phyloP scores from a whole-genome alignment of 2,329 filamentous ascomycete species.

The Phyllachora maydis region DNA sequence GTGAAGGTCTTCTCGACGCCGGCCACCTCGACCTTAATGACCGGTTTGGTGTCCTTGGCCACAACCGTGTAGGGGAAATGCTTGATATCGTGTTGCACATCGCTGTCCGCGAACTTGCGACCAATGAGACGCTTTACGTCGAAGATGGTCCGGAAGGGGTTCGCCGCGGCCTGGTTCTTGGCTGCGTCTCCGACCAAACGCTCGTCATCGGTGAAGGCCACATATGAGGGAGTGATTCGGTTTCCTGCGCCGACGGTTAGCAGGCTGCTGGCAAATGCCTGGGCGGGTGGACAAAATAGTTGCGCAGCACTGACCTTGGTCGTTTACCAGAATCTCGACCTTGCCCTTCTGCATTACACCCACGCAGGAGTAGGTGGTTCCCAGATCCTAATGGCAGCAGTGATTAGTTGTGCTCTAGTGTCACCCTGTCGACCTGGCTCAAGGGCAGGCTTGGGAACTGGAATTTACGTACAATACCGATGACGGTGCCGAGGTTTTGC shows the following conservation, averaged over 20 bases:
- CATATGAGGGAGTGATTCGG: constrained; percentile 88
- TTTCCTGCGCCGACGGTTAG: too few relatives aligned
- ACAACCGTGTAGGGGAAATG: constrained; percentile 95
- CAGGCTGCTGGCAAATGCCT: constrained; percentile 2
- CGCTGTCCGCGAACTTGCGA: constrained; percentile 65
- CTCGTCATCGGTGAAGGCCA: constrained; percentile 93
- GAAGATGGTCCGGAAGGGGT: constrained; percentile 57
- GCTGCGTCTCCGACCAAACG: constrained; percentile 92
- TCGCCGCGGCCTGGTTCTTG: constrained; percentile 81
- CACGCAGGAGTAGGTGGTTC: constrained; percentile 58
- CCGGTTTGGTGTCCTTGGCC: constrained; percentile 76
- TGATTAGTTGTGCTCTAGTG: constrained; percentile 1
- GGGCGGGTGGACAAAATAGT: neutral
- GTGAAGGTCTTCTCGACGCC: constrained; percentile 35
- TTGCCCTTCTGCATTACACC: constrained; percentile 93
- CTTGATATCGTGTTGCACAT: constrained; percentile 87
- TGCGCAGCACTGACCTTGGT: constrained; percentile 50
- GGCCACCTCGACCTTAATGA: constrained; percentile 49
- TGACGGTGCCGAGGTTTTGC: constrained; percentile 70
- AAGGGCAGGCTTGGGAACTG: constrained; percentile 1
- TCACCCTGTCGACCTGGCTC: too few relatives aligned
- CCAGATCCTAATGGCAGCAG: constrained; percentile 39
- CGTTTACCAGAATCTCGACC: constrained; percentile 89
- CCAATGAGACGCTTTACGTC: constrained; percentile 80
- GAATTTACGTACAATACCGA: constrained; percentile 53